Conservation (phyloP, 371 early-diverging fungal genomes). For the Lichtheimia ornata region DNA sequence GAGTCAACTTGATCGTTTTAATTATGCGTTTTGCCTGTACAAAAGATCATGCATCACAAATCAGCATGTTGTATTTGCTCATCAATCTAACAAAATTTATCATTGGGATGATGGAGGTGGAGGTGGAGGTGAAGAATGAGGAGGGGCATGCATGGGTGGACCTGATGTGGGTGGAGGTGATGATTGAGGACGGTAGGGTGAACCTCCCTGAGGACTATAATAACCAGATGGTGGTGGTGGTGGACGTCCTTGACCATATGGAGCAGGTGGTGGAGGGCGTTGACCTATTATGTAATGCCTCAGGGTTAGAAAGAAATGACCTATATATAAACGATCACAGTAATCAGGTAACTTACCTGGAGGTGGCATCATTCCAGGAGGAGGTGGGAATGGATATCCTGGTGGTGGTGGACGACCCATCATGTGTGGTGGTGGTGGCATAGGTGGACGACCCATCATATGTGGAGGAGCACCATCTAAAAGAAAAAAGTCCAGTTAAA, state of each 20-base stretch:
- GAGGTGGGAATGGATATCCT: conserved; percentile 51
- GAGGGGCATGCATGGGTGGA: conserved; percentile 10
- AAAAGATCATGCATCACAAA: no score
- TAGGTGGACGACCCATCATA: conserved; percentile 45
- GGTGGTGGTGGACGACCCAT: conserved; percentile 46
- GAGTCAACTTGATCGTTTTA: no score
- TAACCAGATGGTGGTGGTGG: conserved; percentile 14
- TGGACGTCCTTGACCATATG: conserved; percentile 7
- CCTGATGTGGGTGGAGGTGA: background rate
- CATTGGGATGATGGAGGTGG: background rate
- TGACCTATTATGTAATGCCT: conserved; percentile 5
- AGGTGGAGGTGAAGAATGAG: conserved; percentile 2
- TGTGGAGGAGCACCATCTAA: conserved; percentile 35
- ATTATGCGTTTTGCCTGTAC: no score
- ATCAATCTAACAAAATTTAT: no score
- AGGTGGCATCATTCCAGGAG: conserved; percentile 48
- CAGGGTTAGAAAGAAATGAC: background rate
- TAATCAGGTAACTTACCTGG: conserved; percentile 14
- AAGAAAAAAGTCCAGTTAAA: background rate
- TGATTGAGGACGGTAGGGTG: background rate
- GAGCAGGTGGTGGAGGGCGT: conserved; percentile 16
- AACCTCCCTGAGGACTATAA: conserved; percentile 8
- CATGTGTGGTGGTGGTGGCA: conserved; percentile 46
- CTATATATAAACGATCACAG: conserved; percentile 2
- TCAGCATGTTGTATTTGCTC: no score